A percentile compares a stretch with the other conserved stretches of the same genome.
phyloP scores from a whole-genome alignment of 2,329 filamentous ascomycete genomes.

The Penicillium sp. region DNA sequence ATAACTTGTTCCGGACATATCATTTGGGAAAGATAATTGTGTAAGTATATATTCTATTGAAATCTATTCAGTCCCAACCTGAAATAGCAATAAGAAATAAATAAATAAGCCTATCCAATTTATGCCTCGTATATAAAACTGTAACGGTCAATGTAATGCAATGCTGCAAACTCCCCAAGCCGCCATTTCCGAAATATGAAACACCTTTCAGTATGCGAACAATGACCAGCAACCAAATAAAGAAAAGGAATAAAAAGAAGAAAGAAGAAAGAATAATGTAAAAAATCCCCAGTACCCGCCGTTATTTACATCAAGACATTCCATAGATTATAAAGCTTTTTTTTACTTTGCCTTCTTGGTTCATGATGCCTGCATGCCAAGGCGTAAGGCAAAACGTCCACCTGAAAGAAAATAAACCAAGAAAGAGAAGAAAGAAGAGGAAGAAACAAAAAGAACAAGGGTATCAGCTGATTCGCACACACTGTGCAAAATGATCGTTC shows the following conservation, averaged over 20 bases:
- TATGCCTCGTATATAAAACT: neutral
- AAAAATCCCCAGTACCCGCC: neutral
- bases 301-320: neutral
- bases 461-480: constrained; percentile 7
- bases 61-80: neutral
- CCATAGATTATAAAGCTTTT: neutral
- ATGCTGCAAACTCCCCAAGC: constrained; percentile 7
- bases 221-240: neutral
- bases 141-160: neutral
- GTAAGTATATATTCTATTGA: neutral
- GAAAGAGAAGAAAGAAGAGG: neutral
- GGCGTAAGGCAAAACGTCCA: neutral
- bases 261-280: too few relatives aligned
- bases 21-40: too few relatives aligned
- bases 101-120: neutral
- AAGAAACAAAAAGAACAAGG: neutral
- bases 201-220: constrained; percentile 11
- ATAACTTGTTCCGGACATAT: too few relatives aligned
- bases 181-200: constrained; percentile 7
- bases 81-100: neutral
- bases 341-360: neutral
- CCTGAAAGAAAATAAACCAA: neutral
- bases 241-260: neutral
- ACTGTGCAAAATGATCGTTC: constrained; percentile 4
- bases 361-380: constrained; percentile 5